A percentile compares a stretch with the other conserved stretches of the same genome.
Conservation (phyloP, 495 filamentous ascomycete species). For the Aspergillus taichungensis region DNA sequence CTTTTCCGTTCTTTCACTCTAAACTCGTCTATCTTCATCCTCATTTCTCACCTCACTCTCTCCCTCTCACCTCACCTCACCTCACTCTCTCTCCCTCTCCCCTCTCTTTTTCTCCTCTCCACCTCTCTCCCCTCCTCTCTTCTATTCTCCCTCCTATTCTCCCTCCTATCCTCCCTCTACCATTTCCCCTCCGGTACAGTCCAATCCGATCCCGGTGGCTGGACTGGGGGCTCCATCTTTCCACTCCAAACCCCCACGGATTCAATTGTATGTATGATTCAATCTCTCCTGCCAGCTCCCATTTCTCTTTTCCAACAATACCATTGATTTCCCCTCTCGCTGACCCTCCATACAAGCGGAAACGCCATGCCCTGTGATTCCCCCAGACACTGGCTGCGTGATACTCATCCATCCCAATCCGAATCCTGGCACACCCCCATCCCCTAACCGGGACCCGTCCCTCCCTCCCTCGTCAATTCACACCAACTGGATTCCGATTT, state of each 20-base stretch:
- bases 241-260: no score
- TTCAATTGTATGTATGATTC: no score
- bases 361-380: no score
- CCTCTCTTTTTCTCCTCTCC: not conserved
- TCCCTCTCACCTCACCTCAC: not conserved
- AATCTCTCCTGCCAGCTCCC: no score
- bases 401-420: no score
- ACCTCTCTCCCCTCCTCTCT: not conserved
- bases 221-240: not conserved
- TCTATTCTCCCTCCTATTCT: not conserved
- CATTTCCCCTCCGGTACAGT: not conserved
- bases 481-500: not conserved
- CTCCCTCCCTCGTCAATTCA: not conserved
- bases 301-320: no score
- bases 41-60: constrained; percentile 5
- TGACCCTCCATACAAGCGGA: no score
- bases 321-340: no score
- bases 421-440: no score
- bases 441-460: not conserved
- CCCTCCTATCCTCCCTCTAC: not conserved
- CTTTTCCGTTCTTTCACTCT: constrained; percentile 6
- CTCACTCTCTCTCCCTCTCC: not conserved
- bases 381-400: no score
- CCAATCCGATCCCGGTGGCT: not conserved
- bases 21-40: constrained; percentile 4